Base-by-base conservation (phyloP, 495 filamentous ascomycete genomes). In the Penicillium longicatenatum region DNA sequence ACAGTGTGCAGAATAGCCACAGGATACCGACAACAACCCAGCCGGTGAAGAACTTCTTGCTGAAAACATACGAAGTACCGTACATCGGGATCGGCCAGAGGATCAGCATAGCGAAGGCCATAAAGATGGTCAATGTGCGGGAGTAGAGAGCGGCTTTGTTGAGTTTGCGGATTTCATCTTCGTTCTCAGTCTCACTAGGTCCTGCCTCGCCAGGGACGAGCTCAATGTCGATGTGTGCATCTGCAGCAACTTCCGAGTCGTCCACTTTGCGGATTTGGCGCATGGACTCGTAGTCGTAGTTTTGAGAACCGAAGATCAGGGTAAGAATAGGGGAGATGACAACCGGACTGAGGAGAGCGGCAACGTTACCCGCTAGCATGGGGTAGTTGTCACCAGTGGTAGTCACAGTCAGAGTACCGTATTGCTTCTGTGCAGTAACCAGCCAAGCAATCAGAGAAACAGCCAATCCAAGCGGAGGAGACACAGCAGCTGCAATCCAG, bases 11-110 rank as follows among this genome's bases (percentile, higher is more conserved):
- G 68, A 96, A 95, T 61, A 97, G 80, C 93, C 92, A 97, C 26
- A 93, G 70, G 47, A 97, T 89, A 1, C 91, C 92, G 3, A 97
- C 88, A 14, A 82, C 76, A 17, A 96, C 85, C 92, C 92, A 97
- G 33, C 93, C 92, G 2, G 91, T 93, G 75, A 96, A 97, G 79
- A 97, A 97, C 45, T 82, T 81, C 76, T 91, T 92, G 69, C 84
- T 89, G 76, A 97, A 97, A 37, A 97, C 82, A 66, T 98, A 98
- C 20, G 83, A 84, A 7, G 80, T 79, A 8, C 91, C 93, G 67
- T 95, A 98, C 85, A 98, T 85, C 1, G 93, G 93, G 80, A 97
- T 94, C 9, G 93, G 93, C 93, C 93, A 98, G 47, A 97, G 82
- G 20, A 98, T 79, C 3, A 98, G 72, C 52, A 98, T 74, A 8